phyloP scores from a whole-genome alignment of 495 filamentous ascomycete species.

The Xylaria cubensis region DNA sequence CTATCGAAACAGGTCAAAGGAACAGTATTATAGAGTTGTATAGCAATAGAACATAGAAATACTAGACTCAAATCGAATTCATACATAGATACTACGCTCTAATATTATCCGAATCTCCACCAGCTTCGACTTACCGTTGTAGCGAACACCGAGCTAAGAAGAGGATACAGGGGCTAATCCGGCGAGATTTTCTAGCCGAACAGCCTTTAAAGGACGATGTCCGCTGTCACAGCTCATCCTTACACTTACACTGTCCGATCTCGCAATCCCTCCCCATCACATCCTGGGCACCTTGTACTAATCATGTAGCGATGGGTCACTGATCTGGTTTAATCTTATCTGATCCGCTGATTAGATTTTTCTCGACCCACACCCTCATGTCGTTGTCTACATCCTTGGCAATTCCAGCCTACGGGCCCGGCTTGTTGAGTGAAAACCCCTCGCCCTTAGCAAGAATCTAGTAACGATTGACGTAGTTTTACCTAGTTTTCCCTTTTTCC shows the following conservation, averaged over 20 bases:
- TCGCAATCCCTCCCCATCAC: conserved; percentile 27
- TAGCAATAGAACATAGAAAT: conserved; percentile 13
- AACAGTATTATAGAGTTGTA: conserved; percentile 45
- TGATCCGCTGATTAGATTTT: conserved; percentile 55
- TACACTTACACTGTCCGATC: conserved; percentile 33
- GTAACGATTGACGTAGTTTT: neutral
- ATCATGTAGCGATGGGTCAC: conserved; percentile 26
- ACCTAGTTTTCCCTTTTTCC: neutral
- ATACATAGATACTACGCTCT: conserved; percentile 5
- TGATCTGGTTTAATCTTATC: conserved; percentile 50
- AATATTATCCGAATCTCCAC: neutral
- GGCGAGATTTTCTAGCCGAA: neutral
- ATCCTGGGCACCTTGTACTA: neutral
- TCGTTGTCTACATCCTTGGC: conserved; percentile 30
- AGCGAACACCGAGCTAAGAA: neutral
- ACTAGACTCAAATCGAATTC: neutral
- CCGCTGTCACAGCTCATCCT: neutral
- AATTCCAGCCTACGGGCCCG: conserved; percentile 16
- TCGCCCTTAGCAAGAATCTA: neutral
- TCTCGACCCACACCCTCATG: conserved; percentile 18
- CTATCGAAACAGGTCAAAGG: conserved; percentile 61
- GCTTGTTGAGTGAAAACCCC: neutral
- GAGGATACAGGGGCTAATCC: neutral
- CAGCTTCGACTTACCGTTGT: neutral
- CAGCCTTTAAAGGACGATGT: conserved; percentile 18